These are phyloP conservation scores for Nothopassalora personata DNA, from an alignment of 2,329 filamentous ascomycete genomes.

Conservation along the genomic window DNA sequence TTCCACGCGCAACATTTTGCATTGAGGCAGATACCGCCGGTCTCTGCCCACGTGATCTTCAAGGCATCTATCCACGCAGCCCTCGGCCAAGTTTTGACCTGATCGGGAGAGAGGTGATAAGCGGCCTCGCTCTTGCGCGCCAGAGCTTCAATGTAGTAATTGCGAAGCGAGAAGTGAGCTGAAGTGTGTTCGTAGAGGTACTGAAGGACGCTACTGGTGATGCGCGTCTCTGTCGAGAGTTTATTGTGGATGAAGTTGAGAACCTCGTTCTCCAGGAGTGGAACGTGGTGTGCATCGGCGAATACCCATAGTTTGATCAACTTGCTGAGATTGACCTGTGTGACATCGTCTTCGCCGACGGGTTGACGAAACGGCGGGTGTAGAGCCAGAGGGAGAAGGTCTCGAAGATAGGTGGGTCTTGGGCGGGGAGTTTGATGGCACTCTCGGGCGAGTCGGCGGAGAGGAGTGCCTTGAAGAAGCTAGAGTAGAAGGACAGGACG, in stretches of 20 bases:
- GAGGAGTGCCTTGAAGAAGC: slow-evolving; percentile 19
- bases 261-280: background rate
- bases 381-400: slow-evolving; percentile 13
- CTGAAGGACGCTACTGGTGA: background rate
- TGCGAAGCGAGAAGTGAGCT: background rate
- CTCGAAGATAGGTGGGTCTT: slow-evolving; percentile 8
- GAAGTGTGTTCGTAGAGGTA: slow-evolving; percentile 8
- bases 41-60: background rate
- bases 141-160: background rate
- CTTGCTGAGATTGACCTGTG: background rate
- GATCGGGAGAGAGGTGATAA: background rate
- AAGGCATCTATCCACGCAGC: slow-evolving; percentile 2
- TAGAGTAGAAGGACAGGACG: slow-evolving; percentile 20
- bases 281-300: slow-evolving; percentile 10
- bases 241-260: background rate
- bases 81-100: background rate
- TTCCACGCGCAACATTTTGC: background rate
- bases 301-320: slow-evolving; percentile 7
- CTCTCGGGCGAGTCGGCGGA: slow-evolving; percentile 8
- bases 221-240: background rate
- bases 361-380: background rate
- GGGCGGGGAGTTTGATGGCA: slow-evolving; percentile 3
- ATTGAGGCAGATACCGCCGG: background rate
- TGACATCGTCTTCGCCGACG: background rate
- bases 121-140: background rate